phyloP scores from a whole-genome alignment of 2,329 filamentous ascomycete species.

The Thelonectria blattea region DNA sequence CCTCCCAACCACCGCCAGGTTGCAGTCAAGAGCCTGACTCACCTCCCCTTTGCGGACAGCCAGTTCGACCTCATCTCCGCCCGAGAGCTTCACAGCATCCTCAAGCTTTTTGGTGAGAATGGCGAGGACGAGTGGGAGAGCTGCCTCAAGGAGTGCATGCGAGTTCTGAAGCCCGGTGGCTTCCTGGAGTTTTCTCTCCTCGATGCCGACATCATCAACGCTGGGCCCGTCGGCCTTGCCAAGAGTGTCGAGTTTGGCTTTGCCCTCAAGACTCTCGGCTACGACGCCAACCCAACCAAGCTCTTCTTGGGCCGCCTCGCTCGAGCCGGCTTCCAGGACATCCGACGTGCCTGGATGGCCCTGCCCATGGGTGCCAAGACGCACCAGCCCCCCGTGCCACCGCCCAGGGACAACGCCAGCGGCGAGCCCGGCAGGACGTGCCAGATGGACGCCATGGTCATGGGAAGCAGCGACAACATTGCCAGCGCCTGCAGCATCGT shows the following conservation, averaged over 20 bases:
- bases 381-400: slow-evolving; percentile 40
- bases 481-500: slow-evolving; percentile 81
- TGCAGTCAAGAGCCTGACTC: slow-evolving; percentile 76
- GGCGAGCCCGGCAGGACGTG: slow-evolving; percentile 52
- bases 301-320: slow-evolving; percentile 77
- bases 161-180: slow-evolving; percentile 90
- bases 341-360: slow-evolving; percentile 87
- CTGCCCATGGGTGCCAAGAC: slow-evolving; percentile 74
- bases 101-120: slow-evolving; percentile 74
- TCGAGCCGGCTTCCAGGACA: slow-evolving; percentile 76
- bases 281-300: slow-evolving; percentile 85
- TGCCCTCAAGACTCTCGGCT: slow-evolving; percentile 85
- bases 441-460: slow-evolving; percentile 66
- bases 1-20: slow-evolving; percentile 88
- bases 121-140: slow-evolving; percentile 85
- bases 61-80: slow-evolving; percentile 94
- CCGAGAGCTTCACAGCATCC: slow-evolving; percentile 81
- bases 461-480: slow-evolving; percentile 72
- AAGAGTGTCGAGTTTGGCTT: slow-evolving; percentile 92
- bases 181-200: slow-evolving; percentile 90
- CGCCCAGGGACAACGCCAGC: slow-evolving; percentile 45
- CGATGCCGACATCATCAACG: slow-evolving; percentile 88
- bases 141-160: slow-evolving; percentile 84
- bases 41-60: slow-evolving; percentile 82
- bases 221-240: slow-evolving; percentile 78